Evolutionary conservation across 1,284 basidiomycete genomes (phyloP).

Genomic region (Ceratobasidium sp.): DNA sequence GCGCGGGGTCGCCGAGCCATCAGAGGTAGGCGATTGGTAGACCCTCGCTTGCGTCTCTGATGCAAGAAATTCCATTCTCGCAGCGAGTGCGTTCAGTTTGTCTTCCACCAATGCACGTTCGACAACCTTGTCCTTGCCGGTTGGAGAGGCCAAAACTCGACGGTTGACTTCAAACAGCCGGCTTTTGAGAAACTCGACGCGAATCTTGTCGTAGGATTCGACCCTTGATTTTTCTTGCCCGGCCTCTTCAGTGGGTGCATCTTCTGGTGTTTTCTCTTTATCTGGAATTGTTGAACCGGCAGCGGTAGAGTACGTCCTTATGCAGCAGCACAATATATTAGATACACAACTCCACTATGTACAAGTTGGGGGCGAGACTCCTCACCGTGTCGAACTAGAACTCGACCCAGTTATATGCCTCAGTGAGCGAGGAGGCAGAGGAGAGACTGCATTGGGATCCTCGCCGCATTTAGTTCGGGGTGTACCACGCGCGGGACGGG

Average conservation of each 20-base stretch:
- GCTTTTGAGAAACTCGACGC: neutral
- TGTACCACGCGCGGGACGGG: conserved; percentile 14
- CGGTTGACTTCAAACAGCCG: conserved; percentile 21
- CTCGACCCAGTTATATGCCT: neutral
- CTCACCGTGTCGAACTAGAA: conserved; percentile 21
- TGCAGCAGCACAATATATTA: conserved; percentile 1
- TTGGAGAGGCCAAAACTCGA: conserved; percentile 16
- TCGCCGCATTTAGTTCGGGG: conserved; percentile 32
- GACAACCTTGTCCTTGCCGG: neutral
- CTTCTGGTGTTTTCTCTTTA: neutral
- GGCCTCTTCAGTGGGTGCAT: neutral
- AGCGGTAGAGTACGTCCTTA: conserved; percentile 16
- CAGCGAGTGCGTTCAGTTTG: conserved; percentile 15
- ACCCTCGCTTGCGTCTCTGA: neutral
- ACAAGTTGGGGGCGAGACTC: neutral
- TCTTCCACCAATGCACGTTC: conserved; percentile 22
- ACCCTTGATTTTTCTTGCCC: conserved; percentile 4
- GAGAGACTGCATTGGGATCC: conserved; percentile 27
- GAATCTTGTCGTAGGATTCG: conserved; percentile 1
- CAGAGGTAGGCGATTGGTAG: neutral
- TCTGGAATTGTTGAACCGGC: neutral
- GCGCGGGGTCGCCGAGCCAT: neutral
- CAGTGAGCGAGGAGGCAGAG: conserved; percentile 15
- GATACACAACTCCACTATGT: neutral
- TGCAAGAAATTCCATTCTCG: conserved; percentile 23